Percentiles rank a stretch among this genome's conserved stretches.
These are phyloP conservation scores for Candida krabiensis DNA, from an alignment of 805 yeast genomes.

Conservation along the genomic window DNA sequence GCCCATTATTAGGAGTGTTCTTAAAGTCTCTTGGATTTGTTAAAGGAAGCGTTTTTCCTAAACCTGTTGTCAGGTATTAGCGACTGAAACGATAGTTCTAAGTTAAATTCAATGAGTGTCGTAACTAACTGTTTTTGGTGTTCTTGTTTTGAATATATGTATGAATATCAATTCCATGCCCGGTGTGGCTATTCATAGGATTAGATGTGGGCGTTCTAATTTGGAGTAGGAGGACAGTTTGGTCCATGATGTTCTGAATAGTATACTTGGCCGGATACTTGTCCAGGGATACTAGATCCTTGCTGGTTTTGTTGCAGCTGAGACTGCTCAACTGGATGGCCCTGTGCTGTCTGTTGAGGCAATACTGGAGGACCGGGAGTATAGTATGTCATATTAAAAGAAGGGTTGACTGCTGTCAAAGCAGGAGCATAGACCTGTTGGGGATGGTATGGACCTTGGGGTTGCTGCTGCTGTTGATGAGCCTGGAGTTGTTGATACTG, in stretches of 20 bases:
- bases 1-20: too few species aligned
- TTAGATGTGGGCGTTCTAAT: slow-evolving; percentile 4
- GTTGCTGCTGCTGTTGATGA: slow-evolving; percentile 19
- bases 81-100: too few species aligned
- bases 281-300: neutral
- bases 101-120: too few species aligned
- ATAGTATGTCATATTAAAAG: neutral
- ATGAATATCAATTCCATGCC: slow-evolving; percentile 4
- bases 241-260: neutral
- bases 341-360: neutral
- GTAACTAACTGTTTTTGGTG: too few species aligned
- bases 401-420: too few species aligned
- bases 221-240: neutral
- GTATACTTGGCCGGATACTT: neutral
- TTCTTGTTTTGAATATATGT: too few species aligned
- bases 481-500: slow-evolving; percentile 18
- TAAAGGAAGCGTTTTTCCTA: too few species aligned
- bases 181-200: slow-evolving; percentile 7
- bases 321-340: neutral
- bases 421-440: slow-evolving; percentile 4
- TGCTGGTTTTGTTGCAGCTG: neutral
- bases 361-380: neutral
- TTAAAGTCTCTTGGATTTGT: too few species aligned
- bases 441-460: slow-evolving; percentile 2
- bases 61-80: too few species aligned